A percentile compares a stretch with the other conserved stretches of the same genome.
phyloP scores from a whole-genome alignment of 768 basidiomycete species.

The Lactifluus rugatus region DNA sequence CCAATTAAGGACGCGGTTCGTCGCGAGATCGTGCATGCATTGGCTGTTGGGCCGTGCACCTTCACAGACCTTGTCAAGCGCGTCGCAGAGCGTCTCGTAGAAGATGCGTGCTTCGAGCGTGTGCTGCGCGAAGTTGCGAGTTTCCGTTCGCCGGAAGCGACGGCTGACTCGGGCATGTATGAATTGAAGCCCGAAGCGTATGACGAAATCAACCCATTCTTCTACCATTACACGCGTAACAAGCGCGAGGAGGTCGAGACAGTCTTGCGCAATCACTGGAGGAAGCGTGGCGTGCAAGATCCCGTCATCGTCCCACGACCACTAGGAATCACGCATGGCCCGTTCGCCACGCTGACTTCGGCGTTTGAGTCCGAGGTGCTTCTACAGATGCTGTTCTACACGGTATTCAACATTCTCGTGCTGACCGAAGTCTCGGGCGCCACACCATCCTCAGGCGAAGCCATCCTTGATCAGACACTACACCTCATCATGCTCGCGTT shows the following conservation, averaged over 20 bases:
- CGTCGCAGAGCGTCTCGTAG: slow-evolving; percentile 81
- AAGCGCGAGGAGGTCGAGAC: slow-evolving; percentile 85
- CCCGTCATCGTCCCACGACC: slow-evolving; percentile 69
- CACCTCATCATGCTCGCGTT: slow-evolving; percentile 81
- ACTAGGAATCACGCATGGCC: slow-evolving; percentile 53
- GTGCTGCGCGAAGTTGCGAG: slow-evolving; percentile 70
- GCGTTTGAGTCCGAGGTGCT: slow-evolving; percentile 64
- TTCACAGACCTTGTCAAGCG: slow-evolving; percentile 89
- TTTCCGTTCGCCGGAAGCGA: slow-evolving; percentile 73
- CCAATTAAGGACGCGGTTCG: slow-evolving; percentile 54
- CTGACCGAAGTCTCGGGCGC: slow-evolving; percentile 50
- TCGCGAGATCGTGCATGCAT: slow-evolving; percentile 82
- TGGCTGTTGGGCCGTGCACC: slow-evolving; percentile 78
- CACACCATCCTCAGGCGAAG: slow-evolving; percentile 72
- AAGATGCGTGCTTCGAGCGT: slow-evolving; percentile 72
- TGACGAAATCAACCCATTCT: slow-evolving; percentile 90
- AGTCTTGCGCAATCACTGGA: slow-evolving; percentile 54
- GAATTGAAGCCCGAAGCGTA: slow-evolving; percentile 75
- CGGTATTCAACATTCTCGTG: slow-evolving; percentile 63
- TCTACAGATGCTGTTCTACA: slow-evolving; percentile 75
- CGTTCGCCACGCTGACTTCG: slow-evolving; percentile 55
- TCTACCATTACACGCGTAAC: slow-evolving; percentile 92
- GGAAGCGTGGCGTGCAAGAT: slow-evolving; percentile 53
- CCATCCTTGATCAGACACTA: slow-evolving; percentile 80
- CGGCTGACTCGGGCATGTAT: slow-evolving; percentile 76